phyloP scores from a whole-genome alignment of 768 basidiomycete genomes.

The Russula griseocarnosa region DNA sequence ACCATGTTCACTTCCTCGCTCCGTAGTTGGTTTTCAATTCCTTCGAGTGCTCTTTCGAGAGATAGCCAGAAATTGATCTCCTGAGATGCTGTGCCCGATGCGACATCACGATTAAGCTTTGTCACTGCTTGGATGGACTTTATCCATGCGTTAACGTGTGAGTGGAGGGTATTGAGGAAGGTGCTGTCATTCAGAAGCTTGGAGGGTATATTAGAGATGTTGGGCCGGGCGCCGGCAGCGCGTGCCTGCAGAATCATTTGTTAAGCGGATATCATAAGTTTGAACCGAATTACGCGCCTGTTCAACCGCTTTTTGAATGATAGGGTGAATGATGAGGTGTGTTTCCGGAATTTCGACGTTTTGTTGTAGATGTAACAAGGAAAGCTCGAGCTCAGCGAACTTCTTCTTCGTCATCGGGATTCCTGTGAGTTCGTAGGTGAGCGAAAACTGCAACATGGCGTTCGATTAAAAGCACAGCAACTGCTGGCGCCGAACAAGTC shows the following conservation, averaged over 20 bases:
- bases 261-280: background rate
- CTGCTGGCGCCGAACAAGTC: background rate
- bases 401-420: conserved; percentile 99
- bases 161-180: conserved; percentile 91
- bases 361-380: conserved; percentile 91
- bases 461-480: background rate
- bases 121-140: conserved; percentile 96
- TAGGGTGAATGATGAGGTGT: conserved; percentile 85
- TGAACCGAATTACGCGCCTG: conserved; percentile 34
- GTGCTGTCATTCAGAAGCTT: conserved; percentile 79
- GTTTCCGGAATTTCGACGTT: conserved; percentile 99
- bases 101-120: conserved; percentile 89
- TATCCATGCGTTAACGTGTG: conserved; percentile 96
- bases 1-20: conserved; percentile 92
- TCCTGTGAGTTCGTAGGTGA: conserved; percentile 37
- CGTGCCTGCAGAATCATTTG: conserved; percentile 37
- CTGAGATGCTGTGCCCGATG: conserved; percentile 93
- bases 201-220: conserved; percentile 66
- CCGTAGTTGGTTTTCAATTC: conserved; percentile 85
- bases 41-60: conserved; percentile 89
- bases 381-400: conserved; percentile 95
- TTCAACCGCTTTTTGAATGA: conserved; percentile 84
- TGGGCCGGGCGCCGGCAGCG: conserved; percentile 56
- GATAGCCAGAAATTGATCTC: conserved; percentile 99
- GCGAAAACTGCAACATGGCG: background rate